phyloP scores from a whole-genome alignment of 169 alveolate genomes.

The Plasmodium reichenowi region DNA sequence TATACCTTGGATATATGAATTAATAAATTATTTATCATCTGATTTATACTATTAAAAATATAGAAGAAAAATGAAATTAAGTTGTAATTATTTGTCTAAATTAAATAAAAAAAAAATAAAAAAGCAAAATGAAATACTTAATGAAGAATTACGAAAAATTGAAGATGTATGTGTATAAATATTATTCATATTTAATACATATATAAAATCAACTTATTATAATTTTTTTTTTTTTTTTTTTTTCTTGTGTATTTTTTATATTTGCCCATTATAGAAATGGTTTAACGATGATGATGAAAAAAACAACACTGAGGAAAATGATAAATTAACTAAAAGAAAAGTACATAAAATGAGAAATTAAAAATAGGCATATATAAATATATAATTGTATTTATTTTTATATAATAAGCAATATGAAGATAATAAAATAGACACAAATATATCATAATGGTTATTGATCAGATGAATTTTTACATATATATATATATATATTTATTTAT shows the following conservation, averaged over 20 bases:
- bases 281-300: constrained; percentile 7
- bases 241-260: not conserved
- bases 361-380: too few relatives aligned
- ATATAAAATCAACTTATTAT: not conserved
- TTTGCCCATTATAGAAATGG: constrained; percentile 26
- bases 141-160: constrained; percentile 38
- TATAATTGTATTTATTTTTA: too few relatives aligned
- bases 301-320: constrained; percentile 6
- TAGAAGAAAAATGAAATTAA: constrained; percentile 33
- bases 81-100: constrained; percentile 45
- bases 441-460: too few relatives aligned
- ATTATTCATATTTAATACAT: too few relatives aligned
- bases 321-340: constrained; percentile 26
- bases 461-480: too few relatives aligned
- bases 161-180: constrained; percentile 27
- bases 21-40: constrained; percentile 1
- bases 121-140: constrained; percentile 50
- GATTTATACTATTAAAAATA: not conserved
- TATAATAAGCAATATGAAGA: too few relatives aligned
- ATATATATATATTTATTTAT: too few relatives aligned
- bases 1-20: too few relatives aligned
- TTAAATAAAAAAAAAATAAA: constrained; percentile 54
- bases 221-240: not conserved
- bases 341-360: not conserved
- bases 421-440: too few relatives aligned